Evolutionary conservation across 208 protist genomes (phyloP), one percentile per base, ranked within the genome.

Genomic region (Balamuthia mandrillaris): DNA sequence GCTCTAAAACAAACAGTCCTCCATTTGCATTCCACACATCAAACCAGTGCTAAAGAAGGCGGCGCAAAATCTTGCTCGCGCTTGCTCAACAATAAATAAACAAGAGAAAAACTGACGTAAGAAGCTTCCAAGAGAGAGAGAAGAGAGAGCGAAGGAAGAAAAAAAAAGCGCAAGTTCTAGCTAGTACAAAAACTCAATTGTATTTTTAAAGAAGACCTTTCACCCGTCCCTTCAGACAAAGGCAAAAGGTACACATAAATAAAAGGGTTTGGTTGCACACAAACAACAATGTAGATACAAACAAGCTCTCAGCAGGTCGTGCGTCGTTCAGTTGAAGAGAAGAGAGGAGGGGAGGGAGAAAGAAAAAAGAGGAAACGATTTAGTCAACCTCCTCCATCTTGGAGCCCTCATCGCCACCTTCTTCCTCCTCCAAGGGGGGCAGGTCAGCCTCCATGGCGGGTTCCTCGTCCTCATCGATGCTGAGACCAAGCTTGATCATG

Each of bases 311-410:
- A 18, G 49, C 49, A 56, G 49, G 21, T 18, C 18, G 21, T n/a
- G 49, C 49, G 21, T 56, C 49, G 21, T 27, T n/a, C n/a, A n/a
- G n/a, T n/a, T n/a, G n/a, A n/a, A n/a, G n/a, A n/a, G n/a, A n/a
- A n/a, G n/a, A n/a, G 49, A 56, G 21, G 21, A 56, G 49, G 49
- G n/a, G n/a, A n/a, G n/a, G n/a, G 35, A 77, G 35, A 29, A 10
- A 77, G 51, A 16, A 77, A 77, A 42, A 74, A 42, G 29, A n/a
- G n/a, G 47, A 81, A 61, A 33, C 51, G 39, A 41, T 58, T 95
- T 97, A 97, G 85, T 97, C 96, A 37, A 98, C 96, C 90, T 96
- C 92, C 92, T 98, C 96, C 95, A 98, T 98, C 91, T 95, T 92
- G 52, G 91, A 94, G 65, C 84, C 93, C 24, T 84, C 83, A 41